Percentiles rank a stretch among this genome's conserved stretches.
These are phyloP conservation scores for Debaryomyces udenii DNA, from an alignment of 1,139 yeast species.

Conservation along the genomic window DNA sequence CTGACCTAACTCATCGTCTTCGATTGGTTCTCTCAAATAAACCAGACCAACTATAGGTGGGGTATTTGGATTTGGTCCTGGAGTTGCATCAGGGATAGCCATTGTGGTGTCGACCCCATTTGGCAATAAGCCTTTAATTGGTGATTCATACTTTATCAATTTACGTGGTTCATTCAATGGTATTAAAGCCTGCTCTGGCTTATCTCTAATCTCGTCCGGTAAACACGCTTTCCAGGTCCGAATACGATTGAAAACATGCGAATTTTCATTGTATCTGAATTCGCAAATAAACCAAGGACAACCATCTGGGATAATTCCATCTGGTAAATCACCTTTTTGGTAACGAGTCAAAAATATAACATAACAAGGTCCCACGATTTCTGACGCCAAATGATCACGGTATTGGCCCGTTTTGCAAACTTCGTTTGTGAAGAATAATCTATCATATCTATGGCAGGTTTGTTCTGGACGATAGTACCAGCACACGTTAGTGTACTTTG, in stretches of 20 bases:
- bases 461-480: conserved; percentile 99
- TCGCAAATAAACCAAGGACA: conserved; percentile 94
- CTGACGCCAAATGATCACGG: conserved; percentile 88
- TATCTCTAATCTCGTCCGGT: conserved; percentile 92
- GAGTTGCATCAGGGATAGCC: conserved; percentile 80
- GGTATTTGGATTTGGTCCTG: conserved; percentile 72
- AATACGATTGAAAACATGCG: conserved; percentile 88
- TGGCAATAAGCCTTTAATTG: conserved; percentile 75
- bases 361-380: conserved; percentile 89
- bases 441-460: conserved; percentile 89
- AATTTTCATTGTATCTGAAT: conserved; percentile 88
- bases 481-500: conserved; percentile 88
- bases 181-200: conserved; percentile 76
- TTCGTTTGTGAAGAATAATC: conserved; percentile 88
- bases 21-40: conserved; percentile 71
- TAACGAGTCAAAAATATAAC: conserved; percentile 93
- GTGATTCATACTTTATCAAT: conserved; percentile 77
- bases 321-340: conserved; percentile 92
- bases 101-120: conserved; percentile 70
- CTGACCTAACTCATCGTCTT: conserved; percentile 79
- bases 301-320: conserved; percentile 58
- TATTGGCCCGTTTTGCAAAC: conserved; percentile 97
- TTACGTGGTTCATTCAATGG: conserved; percentile 60
- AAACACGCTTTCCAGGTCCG: conserved; percentile 98
- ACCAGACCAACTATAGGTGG: conserved; percentile 95